A percentile compares a stretch with the other conserved stretches of the same genome.
Evolutionary conservation across 2,329 filamentous ascomycete genomes (phyloP).

Genomic region (Aspergillus sp.): DNA sequence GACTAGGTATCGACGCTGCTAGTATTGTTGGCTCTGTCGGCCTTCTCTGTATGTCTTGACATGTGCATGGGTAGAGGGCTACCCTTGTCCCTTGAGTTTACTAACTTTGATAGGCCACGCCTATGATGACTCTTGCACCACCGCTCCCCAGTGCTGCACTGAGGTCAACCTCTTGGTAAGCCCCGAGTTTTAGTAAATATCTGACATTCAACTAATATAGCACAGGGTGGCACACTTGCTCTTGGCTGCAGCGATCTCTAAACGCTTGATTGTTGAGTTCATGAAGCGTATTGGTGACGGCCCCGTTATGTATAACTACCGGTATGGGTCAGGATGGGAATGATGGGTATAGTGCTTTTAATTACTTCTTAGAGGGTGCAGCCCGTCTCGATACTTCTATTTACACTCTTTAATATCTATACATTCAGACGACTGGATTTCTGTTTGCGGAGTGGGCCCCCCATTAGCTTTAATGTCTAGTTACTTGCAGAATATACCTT

Average conservation of each 20-base stretch:
- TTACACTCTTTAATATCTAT: constrained; percentile 9
- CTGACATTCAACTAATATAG: constrained; percentile 1
- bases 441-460: not conserved
- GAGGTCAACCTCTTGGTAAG: constrained; percentile 31
- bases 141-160: constrained; percentile 30
- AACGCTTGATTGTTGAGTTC: not conserved
- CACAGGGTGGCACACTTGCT: constrained; percentile 25
- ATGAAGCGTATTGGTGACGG: not conserved
- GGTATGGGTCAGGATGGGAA: not conserved
- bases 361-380: not conserved
- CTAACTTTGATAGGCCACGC: constrained; percentile 21
- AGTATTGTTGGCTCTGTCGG: constrained; percentile 29
- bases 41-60: constrained; percentile 23
- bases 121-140: constrained; percentile 22
- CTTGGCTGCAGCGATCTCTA: constrained; percentile 22
- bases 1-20: constrained; percentile 23
- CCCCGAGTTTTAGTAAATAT: not conserved
- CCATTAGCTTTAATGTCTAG: not conserved
- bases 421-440: not conserved
- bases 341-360: not conserved
- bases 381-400: not conserved
- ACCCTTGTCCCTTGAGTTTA: not conserved
- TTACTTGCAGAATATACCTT: not conserved
- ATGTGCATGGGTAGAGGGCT: not conserved
- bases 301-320: not conserved